Evolutionary conservation across 202 grass and related monocot species (phyloP).

Genomic region (Elaeis oleifera): DNA sequence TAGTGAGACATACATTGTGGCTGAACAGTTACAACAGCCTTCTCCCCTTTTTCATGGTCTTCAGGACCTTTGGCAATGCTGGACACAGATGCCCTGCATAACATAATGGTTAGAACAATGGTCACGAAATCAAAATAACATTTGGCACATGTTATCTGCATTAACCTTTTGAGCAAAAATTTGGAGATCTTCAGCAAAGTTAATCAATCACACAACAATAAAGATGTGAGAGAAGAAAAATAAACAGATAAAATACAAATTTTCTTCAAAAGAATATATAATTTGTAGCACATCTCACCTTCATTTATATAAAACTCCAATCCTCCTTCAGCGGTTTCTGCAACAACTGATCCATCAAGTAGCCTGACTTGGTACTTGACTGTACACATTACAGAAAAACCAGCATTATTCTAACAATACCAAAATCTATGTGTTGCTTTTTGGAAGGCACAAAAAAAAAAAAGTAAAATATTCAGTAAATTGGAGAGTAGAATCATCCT

Average conservation of each 20-base stretch:
- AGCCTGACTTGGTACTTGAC: constrained; percentile 34
- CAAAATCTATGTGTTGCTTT: neutral
- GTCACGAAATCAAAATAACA: too few species aligned
- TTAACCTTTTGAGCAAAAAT: too few species aligned
- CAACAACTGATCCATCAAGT: constrained; percentile 28
- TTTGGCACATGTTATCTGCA: too few species aligned
- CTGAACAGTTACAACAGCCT: constrained; percentile 26
- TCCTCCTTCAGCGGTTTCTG: constrained; percentile 33
- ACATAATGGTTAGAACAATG: neutral
- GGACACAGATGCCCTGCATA: constrained; percentile 20
- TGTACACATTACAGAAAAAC: constrained; percentile 1
- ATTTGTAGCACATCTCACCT: constrained; percentile 2
- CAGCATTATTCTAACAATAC: neutral
- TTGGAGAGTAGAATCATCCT: neutral
- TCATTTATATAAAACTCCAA: constrained; percentile 29
- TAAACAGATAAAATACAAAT: neutral
- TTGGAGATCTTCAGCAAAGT: too few species aligned
- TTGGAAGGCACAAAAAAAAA: neutral
- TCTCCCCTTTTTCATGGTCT: constrained; percentile 35
- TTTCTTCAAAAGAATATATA: too few species aligned
- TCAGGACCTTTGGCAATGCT: constrained; percentile 26
- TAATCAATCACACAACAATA: too few species aligned
- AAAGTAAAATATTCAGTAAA: neutral
- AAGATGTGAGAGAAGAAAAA: neutral
- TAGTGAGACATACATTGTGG: constrained; percentile 20